Evolutionary conservation across 192 early-diverging fungal genomes (phyloP), one percentile per base, ranked within the genome.

Genomic region (Coemansia sp.): DNA sequence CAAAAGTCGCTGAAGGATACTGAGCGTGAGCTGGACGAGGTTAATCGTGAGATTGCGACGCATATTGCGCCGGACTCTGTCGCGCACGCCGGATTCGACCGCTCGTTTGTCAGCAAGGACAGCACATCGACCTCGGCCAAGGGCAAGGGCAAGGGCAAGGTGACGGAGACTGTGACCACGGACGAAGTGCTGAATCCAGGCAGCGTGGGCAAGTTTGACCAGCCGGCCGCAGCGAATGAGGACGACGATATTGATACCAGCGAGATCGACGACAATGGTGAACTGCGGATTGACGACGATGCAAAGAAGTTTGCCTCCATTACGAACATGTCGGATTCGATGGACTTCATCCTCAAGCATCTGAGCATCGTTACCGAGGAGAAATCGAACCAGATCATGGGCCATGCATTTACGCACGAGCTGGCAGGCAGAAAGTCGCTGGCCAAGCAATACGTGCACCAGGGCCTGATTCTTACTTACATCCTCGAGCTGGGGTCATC

Each of bases 381-480:
- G 11, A 85, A 84, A 51, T 80, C 84, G 3, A 91, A 97, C 60
- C 81, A 90, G 67, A 88, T 97, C 35, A 78, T 97, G 52, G 87
- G 85, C 8, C 83, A 89, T 15, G 95, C 88, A 0, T 93, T 98
- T 50, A 80, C 82, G 17, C 68, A 82, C 11, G 83, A 92, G 55
- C 83, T 94, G 34, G 75, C 80, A 2, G 87, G 87, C 5, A 79
- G 89, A n/a, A 73, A 79, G 23, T 65, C 75, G 21, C 79, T 81
- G 27, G 84, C 91, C 22, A 78, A 84, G 48, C 84, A 83, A 36
- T 89, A 84, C 52, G 90, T 98, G 19, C 81, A 81, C 36, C 90
- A 96, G 61, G 82, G 84, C 15, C 68, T 92, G 56, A 75, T 94
- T 8, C 75, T 98, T 40, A 89, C 93, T 55, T 98, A 96, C 60